Conservation (phyloP, 805 yeast species). For the Ogataea pignaliae region DNA sequence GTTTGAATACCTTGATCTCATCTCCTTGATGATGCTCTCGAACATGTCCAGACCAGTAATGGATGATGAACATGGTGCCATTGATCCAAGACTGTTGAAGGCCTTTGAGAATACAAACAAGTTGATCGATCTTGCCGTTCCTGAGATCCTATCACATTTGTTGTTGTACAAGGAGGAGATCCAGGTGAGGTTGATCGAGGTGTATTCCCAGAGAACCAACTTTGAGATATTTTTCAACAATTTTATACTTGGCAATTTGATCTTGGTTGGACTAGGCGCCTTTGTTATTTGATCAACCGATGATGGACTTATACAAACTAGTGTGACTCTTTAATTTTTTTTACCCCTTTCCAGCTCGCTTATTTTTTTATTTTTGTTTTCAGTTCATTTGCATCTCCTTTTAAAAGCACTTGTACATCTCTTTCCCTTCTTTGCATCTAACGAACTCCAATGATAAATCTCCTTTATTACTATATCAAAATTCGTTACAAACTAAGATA, state of each 20-base stretch:
- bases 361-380: neutral
- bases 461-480: too few species aligned
- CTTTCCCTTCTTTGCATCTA: too few species aligned
- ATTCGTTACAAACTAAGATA: too few species aligned
- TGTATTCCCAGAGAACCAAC: slow-evolving; percentile 28
- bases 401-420: neutral
- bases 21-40: slow-evolving; percentile 19
- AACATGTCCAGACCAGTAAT: slow-evolving; percentile 9
- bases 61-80: neutral
- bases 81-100: slow-evolving; percentile 11
- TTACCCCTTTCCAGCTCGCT: neutral
- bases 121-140: slow-evolving; percentile 24
- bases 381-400: neutral
- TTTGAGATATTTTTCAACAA: slow-evolving; percentile 37
- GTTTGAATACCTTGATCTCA: slow-evolving; percentile 34
- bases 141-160: slow-evolving; percentile 27
- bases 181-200: slow-evolving; percentile 25
- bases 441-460: too few species aligned
- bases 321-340: neutral
- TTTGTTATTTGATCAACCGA: slow-evolving; percentile 27
- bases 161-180: slow-evolving; percentile 30
- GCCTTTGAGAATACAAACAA: slow-evolving; percentile 27
- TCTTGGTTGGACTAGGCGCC: slow-evolving; percentile 35
- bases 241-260: slow-evolving; percentile 31
- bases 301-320: neutral